Evolutionary conservation across 805 yeast species (phyloP), one percentile per base, ranked within the genome.

Genomic region (Ogataea trehaloabstinens): DNA sequence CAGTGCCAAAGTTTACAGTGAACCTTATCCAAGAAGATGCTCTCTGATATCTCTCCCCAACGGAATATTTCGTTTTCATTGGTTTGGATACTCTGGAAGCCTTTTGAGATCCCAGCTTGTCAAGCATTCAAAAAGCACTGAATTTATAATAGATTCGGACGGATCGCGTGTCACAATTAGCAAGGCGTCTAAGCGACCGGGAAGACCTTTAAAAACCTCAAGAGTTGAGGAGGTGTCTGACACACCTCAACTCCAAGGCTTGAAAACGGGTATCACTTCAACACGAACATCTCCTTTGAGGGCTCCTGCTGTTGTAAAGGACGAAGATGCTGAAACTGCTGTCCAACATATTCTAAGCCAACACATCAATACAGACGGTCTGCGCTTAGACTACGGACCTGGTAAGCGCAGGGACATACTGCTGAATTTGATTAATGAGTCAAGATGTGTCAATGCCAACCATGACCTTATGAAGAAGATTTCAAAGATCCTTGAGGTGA

Each of bases 391-490:
- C 40, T 48, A 42, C 27, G 64, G 64, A 2, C 63, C 63, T 3
- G 43, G 25, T 2, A 43, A 19, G 21, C 53, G 64, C 34, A 41
- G 59, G 3, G 39, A 41, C 2, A 30, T 35, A 8, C 19, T 79
- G 15, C 56, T 65, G 7, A 49, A 76, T 7, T 46, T 79, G 4
- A 57, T 61, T 5, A 67, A 71, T 20, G 50, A 64, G 20, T 67
- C 67, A 12, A 83, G 82, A 12, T 72, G 74, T 3, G 47, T 68
- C 4, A 65, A 66, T 19, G 62, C 74, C 1, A 71, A 74, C n/a
- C 53, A 49, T 12, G 60, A 55, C 7, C 61, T 80, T 24, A 53
- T 65, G 27, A 64, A 61, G 7, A 56, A 52, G 4, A 48, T 80
- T 2, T 67, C 76, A n/a, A 66, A 62, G 3, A 48, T 45, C 13